Percentiles rank a stretch among this genome's conserved stretches.
Evolutionary conservation across 345 rosid genomes (phyloP).

Genomic region (Salix caprea): DNA sequence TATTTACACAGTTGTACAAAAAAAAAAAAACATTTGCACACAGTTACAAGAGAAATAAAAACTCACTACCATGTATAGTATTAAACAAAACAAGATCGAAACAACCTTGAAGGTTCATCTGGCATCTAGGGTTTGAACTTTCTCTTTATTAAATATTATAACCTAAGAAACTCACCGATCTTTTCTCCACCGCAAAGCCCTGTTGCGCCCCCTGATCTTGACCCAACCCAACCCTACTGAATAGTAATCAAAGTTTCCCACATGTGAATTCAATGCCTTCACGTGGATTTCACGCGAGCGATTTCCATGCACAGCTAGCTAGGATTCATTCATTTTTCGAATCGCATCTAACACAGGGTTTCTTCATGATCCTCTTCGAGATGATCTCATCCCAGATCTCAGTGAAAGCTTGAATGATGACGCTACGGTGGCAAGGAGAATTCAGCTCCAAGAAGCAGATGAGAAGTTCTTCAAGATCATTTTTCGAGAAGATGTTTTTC

Average conservation of each 20-base stretch:
- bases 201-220: background rate
- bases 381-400: slow-evolving; percentile 37
- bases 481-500: slow-evolving; percentile 36
- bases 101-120: too few relatives aligned
- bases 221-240: background rate
- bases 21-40: background rate
- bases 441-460: slow-evolving; percentile 48
- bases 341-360: background rate
- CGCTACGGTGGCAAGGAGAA: slow-evolving; percentile 36
- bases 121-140: too few relatives aligned
- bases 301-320: background rate
- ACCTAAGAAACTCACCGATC: too few relatives aligned
- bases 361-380: background rate
- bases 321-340: background rate
- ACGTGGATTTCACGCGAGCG: background rate
- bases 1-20: too few relatives aligned
- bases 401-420: slow-evolving; percentile 44
- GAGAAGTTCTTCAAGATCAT: slow-evolving; percentile 49
- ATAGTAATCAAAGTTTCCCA: background rate
- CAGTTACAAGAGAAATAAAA: background rate
- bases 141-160: too few relatives aligned
- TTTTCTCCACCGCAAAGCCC: background rate
- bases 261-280: too few relatives aligned
- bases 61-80: too few relatives aligned
- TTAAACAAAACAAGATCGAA: too few relatives aligned